Evolutionary conservation across 1,284 basidiomycete genomes (phyloP).

Genomic region (Malassezia japonica): DNA sequence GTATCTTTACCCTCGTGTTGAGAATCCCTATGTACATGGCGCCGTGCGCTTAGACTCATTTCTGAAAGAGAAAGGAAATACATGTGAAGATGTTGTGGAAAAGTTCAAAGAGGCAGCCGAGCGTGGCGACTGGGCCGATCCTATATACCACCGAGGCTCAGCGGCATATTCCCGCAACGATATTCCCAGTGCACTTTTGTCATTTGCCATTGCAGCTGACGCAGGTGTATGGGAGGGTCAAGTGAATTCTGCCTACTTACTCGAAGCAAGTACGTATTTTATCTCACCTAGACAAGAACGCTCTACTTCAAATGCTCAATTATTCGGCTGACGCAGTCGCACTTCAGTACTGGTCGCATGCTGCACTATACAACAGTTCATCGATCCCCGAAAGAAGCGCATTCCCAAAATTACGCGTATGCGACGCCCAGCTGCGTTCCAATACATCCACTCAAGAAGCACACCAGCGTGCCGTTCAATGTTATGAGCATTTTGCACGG

Average conservation of each 20-base stretch:
- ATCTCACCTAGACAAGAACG: not conserved
- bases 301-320: not conserved
- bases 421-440: too few species aligned
- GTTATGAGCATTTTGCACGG: too few species aligned
- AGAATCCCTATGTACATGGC: not conserved
- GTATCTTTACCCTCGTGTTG: not conserved
- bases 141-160: conserved; percentile 35
- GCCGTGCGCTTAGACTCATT: not conserved
- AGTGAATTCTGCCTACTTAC: conserved; percentile 84
- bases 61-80: not conserved
- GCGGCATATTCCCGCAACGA: conserved; percentile 37
- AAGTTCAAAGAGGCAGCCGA: conserved; percentile 52
- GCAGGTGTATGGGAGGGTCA: conserved; percentile 83
- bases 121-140: conserved; percentile 41
- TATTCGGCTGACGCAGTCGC: conserved; percentile 60
- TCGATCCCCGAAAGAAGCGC: too few species aligned
- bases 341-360: conserved; percentile 84
- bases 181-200: conserved; percentile 28
- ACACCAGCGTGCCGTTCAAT: too few species aligned
- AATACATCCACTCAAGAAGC: too few species aligned
- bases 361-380: conserved; percentile 62
- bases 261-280: conserved; percentile 55
- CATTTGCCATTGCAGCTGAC: conserved; percentile 74
- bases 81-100: not conserved
- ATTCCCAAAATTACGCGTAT: too few species aligned